Percentiles rank a stretch among this genome's conserved stretches.
These are phyloP conservation scores for Stachybotrys chartarum DNA, from an alignment of 2,329 filamentous ascomycete species.

Conservation along the genomic window DNA sequence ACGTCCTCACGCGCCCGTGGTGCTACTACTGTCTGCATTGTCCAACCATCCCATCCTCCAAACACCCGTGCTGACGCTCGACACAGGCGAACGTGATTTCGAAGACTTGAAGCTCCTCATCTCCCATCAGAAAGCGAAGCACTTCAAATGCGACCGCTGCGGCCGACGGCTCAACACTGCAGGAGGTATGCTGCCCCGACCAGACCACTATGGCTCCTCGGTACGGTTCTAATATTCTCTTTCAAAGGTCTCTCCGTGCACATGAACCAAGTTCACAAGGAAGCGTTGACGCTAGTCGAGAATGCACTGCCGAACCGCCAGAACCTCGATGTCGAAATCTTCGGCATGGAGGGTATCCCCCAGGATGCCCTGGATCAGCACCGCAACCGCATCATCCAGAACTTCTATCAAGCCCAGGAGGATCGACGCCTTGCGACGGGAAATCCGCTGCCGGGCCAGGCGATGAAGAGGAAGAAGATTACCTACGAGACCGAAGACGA, in stretches of 20 bases:
- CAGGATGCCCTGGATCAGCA: slow-evolving; percentile 77
- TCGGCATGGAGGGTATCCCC: slow-evolving; percentile 95
- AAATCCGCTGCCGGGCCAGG: slow-evolving; percentile 66
- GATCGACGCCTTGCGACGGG: slow-evolving; percentile 77
- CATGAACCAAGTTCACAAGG: slow-evolving; percentile 98
- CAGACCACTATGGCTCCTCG: background rate
- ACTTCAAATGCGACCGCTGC: slow-evolving; percentile 95
- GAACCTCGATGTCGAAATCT: slow-evolving; percentile 88
- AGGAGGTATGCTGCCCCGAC: slow-evolving; percentile 54
- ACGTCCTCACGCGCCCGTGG: slow-evolving; percentile 82
- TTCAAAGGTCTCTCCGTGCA: slow-evolving; percentile 80
- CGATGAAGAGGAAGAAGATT: slow-evolving; percentile 59
- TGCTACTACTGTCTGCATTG: slow-evolving; percentile 80
- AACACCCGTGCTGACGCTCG: background rate
- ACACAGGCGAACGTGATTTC: slow-evolving; percentile 80
- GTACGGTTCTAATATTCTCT: slow-evolving; percentile 5
- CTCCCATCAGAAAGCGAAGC: slow-evolving; percentile 97
- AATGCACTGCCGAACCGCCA: slow-evolving; percentile 85
- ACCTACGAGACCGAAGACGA: slow-evolving; percentile 71
- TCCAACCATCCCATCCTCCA: background rate
- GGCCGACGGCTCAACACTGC: slow-evolving; percentile 85
- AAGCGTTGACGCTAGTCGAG: slow-evolving; percentile 77
- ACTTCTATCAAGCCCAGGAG: slow-evolving; percentile 79
- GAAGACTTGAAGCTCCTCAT: slow-evolving; percentile 96
- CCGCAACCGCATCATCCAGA: slow-evolving; percentile 76